phyloP scores from a whole-genome alignment of 805 yeast genomes.

The Metschnikowia sp. region DNA sequence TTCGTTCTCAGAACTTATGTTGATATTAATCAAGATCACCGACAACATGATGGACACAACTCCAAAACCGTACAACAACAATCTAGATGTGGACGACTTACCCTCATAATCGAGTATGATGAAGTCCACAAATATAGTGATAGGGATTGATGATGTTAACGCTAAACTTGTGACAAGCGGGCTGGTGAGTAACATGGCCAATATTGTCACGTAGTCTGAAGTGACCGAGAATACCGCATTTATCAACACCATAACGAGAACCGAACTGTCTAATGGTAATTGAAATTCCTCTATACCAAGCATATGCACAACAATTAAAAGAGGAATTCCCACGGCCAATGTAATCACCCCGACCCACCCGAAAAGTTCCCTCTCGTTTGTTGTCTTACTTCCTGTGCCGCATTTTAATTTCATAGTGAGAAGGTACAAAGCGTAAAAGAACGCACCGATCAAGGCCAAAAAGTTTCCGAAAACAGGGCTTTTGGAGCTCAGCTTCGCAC shows the following conservation, averaged over 20 bases:
- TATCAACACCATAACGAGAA: slow-evolving; percentile 32
- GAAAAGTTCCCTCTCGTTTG: slow-evolving; percentile 47
- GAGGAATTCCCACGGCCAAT: slow-evolving; percentile 37
- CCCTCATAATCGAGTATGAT: slow-evolving; percentile 24
- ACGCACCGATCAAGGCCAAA: slow-evolving; percentile 45
- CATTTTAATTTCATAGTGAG: slow-evolving; percentile 42
- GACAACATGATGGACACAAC: slow-evolving; percentile 46
- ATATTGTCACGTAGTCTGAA: slow-evolving; percentile 49
- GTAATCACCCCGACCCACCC: slow-evolving; percentile 46
- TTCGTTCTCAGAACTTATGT: slow-evolving; percentile 42
- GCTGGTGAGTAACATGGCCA: slow-evolving; percentile 51
- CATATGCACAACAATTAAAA: slow-evolving; percentile 33
- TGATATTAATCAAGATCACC: slow-evolving; percentile 44
- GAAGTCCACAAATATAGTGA: slow-evolving; percentile 49
- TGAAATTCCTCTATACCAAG: slow-evolving; percentile 40
- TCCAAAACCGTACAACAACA: slow-evolving; percentile 41
- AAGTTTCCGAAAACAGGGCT: slow-evolving; percentile 44
- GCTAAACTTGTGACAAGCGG: slow-evolving; percentile 52
- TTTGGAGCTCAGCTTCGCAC: slow-evolving; percentile 26
- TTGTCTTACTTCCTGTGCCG: slow-evolving; percentile 41
- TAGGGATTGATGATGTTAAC: slow-evolving; percentile 50
- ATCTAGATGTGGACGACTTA: slow-evolving; percentile 17
- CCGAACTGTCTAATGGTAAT: slow-evolving; percentile 34
- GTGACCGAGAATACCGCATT: slow-evolving; percentile 46
- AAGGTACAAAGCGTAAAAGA: slow-evolving; percentile 45